These are phyloP conservation scores for Sonneratia alba DNA, from an alignment of 345 rosid genomes.

Conservation along the genomic window DNA sequence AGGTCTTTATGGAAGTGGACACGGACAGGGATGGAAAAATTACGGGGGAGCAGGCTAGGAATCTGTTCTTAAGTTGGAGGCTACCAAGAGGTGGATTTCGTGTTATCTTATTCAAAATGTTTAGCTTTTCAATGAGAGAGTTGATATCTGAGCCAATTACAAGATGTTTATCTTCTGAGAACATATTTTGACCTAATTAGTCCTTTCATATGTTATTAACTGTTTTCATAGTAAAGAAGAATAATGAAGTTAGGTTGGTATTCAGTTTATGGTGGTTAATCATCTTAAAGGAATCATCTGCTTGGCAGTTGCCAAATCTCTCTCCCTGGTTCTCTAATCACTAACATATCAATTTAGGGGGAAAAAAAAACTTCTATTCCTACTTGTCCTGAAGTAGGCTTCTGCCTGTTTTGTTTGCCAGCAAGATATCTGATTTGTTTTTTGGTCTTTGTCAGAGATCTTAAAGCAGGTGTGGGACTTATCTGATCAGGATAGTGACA, in stretches of 20 bases:
- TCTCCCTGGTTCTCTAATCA: not conserved
- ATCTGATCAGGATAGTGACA: slow-evolving; percentile 95
- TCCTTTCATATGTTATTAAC: not conserved
- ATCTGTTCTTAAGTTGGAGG: slow-evolving; percentile 94
- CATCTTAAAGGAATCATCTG: not conserved
- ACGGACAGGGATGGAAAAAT: slow-evolving; percentile 92
- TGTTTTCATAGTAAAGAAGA: not conserved
- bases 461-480: slow-evolving; percentile 97
- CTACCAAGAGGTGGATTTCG: slow-evolving; percentile 72
- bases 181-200: not conserved
- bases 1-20: slow-evolving; percentile 92
- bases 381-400: not conserved
- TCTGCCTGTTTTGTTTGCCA: not conserved
- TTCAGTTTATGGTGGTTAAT: not conserved
- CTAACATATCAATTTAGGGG: not conserved
- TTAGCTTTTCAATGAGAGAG: not conserved
- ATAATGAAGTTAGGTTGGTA: not conserved
- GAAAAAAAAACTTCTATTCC: not conserved
- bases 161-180: not conserved
- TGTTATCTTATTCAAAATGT: not conserved
- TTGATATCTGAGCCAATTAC: not conserved
- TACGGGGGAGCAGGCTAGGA: slow-evolving; percentile 87
- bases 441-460: slow-evolving; percentile 50
- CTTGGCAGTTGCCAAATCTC: not conserved
- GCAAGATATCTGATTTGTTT: not conserved